Conservation (phyloP, 257 asterid genomes). For the Nicotiana paniculata region DNA sequence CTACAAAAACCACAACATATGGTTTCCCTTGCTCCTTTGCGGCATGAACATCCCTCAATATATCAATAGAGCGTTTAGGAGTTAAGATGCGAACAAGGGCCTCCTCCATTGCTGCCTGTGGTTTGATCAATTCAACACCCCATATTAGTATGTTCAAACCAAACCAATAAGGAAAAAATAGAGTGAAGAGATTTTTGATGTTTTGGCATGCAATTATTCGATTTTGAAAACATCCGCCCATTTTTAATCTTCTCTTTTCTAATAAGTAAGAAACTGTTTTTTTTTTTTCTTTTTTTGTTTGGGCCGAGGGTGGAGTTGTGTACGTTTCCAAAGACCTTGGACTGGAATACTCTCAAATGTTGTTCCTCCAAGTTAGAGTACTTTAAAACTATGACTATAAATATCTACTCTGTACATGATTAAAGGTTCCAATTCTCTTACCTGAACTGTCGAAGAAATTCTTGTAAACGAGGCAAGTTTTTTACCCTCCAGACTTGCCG, state of each 20-base stretch:
- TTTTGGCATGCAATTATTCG: background rate
- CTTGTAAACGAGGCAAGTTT: conserved; percentile 84
- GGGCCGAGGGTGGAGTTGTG: too few relatives aligned
- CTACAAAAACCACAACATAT: conserved; percentile 94
- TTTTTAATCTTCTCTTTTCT: background rate
- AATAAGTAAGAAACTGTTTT: background rate
- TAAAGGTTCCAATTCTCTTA: conserved; percentile 15
- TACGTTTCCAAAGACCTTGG: background rate
- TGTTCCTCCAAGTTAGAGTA: background rate
- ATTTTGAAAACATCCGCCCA: background rate
- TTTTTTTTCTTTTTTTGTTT: too few relatives aligned
- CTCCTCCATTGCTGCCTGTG: conserved; percentile 94
- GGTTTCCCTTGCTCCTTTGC: conserved; percentile 94
- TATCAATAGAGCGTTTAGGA: conserved; percentile 93
- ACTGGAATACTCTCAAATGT: background rate
- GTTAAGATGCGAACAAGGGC: conserved; percentile 97
- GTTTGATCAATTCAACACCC: conserved; percentile 16
- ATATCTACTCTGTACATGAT: background rate
- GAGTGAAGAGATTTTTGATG: background rate
- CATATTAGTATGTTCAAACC: conserved; percentile 3
- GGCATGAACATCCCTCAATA: conserved; percentile 89
- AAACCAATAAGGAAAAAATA: background rate
- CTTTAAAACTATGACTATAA: background rate
- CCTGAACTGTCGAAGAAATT: conserved; percentile 92
- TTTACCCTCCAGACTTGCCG: conserved; percentile 95